Base-by-base conservation (phyloP, 352 stramenopile genomes). In the Bremia lactucae region DNA sequence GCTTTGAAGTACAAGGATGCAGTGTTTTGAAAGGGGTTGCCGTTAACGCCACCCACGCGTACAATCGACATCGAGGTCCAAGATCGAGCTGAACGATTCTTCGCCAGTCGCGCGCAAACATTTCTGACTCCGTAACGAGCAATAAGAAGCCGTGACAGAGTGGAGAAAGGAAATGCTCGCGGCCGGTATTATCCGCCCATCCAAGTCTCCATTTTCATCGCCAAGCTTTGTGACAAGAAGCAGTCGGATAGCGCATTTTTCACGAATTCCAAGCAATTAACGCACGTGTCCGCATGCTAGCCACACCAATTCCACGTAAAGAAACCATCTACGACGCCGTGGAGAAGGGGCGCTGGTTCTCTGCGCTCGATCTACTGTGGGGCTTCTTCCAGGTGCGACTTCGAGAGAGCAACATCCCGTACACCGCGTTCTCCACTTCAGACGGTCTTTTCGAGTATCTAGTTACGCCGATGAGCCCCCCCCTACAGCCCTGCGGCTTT, bases 241-340 rank as follows among this genome's bases (percentile, higher is more conserved):
- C 42, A 2, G 31, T 42, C 1, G 31, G 15, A 3, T 37, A 19
- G 43, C n/a, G 43, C 0, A 37, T 44, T 0, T 18, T 44, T 5
- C 34, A 39, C 10, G 35, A 51, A 15, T 51, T 44, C 25, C 11
- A 26, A 2, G 18, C 24, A 14, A 51, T 51, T 1, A 51, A 51
- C 3, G 3, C 24, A 0, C 37, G 43, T 1, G 31, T 51, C 4
- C 19, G 19, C 0, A 0, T 44, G 0, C 24, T 13, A 6, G 34
- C 43, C 0, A 43, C 25, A 3, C 25, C 34, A 24, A 10, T 50
- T 2, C 43, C 43, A 0, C 24, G 19, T 0, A 39, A 51, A 10
- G n/a, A 39, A 34, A 26, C 31, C n/a, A 51, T 50, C 9, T 44
- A 18, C 4, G 43, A 44, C n/a, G 16, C 31, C 0, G 36, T 49